These are phyloP conservation scores for Carex kokanica DNA, from an alignment of 176 grass and related monocot genomes.

Conservation along the genomic window DNA sequence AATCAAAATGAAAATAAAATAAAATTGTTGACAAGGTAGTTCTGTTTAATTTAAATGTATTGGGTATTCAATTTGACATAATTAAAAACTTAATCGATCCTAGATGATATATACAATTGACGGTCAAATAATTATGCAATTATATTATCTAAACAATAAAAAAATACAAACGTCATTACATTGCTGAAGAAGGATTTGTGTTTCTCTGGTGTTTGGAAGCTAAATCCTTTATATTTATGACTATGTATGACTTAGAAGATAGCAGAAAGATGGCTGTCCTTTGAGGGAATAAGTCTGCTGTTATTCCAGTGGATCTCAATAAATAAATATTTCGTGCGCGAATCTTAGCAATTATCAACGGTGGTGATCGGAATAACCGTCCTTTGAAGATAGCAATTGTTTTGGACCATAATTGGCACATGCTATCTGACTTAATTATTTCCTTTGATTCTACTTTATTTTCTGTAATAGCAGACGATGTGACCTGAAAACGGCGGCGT, in stretches of 20 bases:
- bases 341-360: no score
- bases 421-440: not conserved
- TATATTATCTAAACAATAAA: not conserved
- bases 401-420: not conserved
- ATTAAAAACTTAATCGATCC: not conserved
- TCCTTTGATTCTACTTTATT: not conserved
- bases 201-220: not conserved
- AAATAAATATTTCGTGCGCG: no score
- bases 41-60: not conserved
- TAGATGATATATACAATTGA: not conserved
- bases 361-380: no score
- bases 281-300: no score
- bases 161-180: not conserved
- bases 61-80: not conserved
- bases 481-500: not conserved
- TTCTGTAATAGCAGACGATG: not conserved
- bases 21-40: no score
- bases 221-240: no score
- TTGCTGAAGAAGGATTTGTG: not conserved
- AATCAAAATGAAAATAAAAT: not conserved
- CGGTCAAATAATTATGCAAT: not conserved
- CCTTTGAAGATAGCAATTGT: not conserved
- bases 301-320: no score
- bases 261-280: not conserved
- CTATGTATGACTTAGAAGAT: not conserved